Evolutionary conservation across 2,329 filamentous ascomycete species (phyloP).

Genomic region (Aspergillus udagawae): DNA sequence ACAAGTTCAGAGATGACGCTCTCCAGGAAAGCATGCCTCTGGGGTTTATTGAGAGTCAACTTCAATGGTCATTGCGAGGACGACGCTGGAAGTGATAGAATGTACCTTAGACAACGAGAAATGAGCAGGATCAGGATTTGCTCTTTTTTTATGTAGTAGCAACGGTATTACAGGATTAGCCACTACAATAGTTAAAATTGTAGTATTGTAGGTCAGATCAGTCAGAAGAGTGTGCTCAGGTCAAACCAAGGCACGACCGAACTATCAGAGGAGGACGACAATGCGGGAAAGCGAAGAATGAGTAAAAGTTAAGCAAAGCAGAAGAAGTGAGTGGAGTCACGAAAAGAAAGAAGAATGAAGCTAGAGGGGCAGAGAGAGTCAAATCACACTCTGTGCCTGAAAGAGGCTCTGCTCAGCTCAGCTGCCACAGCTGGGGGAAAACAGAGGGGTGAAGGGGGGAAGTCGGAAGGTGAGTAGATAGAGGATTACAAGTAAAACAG

Average conservation of each 20-base stretch:
- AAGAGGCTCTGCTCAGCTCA: neutral
- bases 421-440: neutral
- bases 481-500: neutral
- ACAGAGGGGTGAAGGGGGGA: neutral
- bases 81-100: neutral
- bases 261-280: neutral
- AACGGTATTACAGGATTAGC: neutral
- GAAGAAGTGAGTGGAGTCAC: neutral
- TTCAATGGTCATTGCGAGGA: neutral
- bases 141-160: neutral
- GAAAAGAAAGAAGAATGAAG: neutral
- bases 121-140: neutral
- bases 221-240: neutral
- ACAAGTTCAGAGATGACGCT: neutral
- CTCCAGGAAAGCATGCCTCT: neutral
- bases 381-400: neutral
- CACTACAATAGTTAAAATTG: neutral
- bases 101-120: neutral
- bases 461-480: neutral
- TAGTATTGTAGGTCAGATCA: neutral
- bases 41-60: neutral
- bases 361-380: neutral
- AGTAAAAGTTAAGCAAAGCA: neutral
- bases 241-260: neutral
- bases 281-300: neutral